A percentile compares a stretch with the other conserved stretches of the same genome.
phyloP scores from a whole-genome alignment of 495 filamentous ascomycete species.

The Penicillium goetzii region DNA sequence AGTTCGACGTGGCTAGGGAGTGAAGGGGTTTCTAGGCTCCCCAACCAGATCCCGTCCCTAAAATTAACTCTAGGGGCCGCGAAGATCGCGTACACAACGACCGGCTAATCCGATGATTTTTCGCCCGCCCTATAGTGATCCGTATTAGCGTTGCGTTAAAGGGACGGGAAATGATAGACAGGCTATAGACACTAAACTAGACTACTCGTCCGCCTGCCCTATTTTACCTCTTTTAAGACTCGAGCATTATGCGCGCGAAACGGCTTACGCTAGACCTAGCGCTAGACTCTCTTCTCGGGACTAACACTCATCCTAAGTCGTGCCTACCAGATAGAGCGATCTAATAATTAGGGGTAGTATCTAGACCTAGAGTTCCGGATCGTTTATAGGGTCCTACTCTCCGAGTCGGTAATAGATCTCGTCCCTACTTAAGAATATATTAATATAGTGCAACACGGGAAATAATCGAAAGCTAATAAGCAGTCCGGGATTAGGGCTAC shows the following conservation, averaged over 20 bases:
- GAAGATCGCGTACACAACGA: neutral
- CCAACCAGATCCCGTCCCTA: neutral
- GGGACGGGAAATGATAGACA: neutral
- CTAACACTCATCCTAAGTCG: neutral
- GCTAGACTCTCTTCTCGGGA: neutral
- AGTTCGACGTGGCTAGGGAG: too few relatives aligned
- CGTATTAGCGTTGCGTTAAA: neutral
- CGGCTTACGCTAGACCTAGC: neutral
- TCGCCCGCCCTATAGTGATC: neutral
- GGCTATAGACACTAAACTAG: neutral
- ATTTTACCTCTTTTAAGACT: neutral
- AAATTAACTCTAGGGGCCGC: neutral
- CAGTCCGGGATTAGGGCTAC: neutral
- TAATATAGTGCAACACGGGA: neutral
- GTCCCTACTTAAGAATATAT: neutral
- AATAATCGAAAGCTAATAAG: neutral
- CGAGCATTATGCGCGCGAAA: neutral
- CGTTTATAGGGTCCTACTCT: neutral
- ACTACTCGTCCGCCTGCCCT: neutral
- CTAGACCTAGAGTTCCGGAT: neutral
- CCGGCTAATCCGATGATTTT: neutral
- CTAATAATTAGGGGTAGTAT: conserved; percentile 1
- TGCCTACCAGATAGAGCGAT: neutral
- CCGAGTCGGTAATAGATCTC: neutral
- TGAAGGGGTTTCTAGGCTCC: neutral